Conservation (phyloP, 768 basidiomycete species). For the Lentinula detonsa region DNA sequence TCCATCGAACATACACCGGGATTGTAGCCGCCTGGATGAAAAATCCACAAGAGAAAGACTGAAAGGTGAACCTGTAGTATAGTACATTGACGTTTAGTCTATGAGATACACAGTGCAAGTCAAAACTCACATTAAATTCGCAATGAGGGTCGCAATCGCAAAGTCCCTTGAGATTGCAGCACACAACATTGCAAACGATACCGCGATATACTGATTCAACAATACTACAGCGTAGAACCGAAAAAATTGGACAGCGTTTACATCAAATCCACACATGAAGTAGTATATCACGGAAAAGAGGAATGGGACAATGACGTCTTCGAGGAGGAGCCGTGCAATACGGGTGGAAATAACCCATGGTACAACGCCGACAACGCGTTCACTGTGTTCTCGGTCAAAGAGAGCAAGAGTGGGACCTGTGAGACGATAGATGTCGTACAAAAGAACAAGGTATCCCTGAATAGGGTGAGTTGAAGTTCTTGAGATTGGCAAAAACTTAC, state of each 20-base stretch:
- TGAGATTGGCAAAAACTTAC: background rate
- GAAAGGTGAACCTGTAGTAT: constrained; percentile 29
- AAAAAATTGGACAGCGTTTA: constrained; percentile 56
- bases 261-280: constrained; percentile 66
- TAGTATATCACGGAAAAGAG: constrained; percentile 22
- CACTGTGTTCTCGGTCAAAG: constrained; percentile 41
- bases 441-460: constrained; percentile 6
- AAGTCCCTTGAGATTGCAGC: constrained; percentile 35
- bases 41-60: constrained; percentile 54
- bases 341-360: constrained; percentile 25
- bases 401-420: constrained; percentile 25
- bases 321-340: constrained; percentile 6
- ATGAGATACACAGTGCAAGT: constrained; percentile 25
- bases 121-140: constrained; percentile 43
- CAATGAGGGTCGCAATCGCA: constrained; percentile 57
- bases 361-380: constrained; percentile 18
- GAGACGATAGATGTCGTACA: constrained; percentile 10
- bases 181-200: constrained; percentile 34
- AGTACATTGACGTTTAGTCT: constrained; percentile 11
- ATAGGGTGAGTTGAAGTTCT: background rate
- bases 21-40: constrained; percentile 60
- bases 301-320: constrained; percentile 9
- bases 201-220: constrained; percentile 47
- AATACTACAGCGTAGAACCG: constrained; percentile 64
- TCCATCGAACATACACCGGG: constrained; percentile 63